These are phyloP conservation scores for Pichia cabralensis DNA, from an alignment of 805 yeast species.

Conservation along the genomic window DNA sequence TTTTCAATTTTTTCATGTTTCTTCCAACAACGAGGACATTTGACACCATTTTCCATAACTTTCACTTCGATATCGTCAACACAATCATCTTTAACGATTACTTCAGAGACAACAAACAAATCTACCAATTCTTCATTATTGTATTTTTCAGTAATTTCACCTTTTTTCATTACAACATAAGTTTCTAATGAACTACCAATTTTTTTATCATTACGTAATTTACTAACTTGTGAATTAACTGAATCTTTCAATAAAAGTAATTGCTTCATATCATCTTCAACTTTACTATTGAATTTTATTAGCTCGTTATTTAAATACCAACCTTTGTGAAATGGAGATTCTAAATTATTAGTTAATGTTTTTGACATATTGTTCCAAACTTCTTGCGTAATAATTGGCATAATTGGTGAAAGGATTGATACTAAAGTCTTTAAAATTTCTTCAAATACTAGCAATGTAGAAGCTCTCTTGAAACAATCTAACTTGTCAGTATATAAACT, in stretches of 20 bases:
- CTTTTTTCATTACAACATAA: conserved; percentile 29
- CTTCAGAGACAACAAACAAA: conserved; percentile 55
- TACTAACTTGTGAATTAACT: conserved; percentile 44
- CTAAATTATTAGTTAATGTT: conserved; percentile 15
- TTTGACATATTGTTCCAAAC: conserved; percentile 58
- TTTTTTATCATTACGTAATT: conserved; percentile 36
- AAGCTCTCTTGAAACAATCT: conserved; percentile 39
- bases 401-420: conserved; percentile 67
- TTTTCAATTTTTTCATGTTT: too few relatives aligned
- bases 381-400: conserved; percentile 82
- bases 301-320: too few relatives aligned
- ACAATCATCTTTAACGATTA: conserved; percentile 27
- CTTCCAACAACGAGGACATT: conserved; percentile 97
- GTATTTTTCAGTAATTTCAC: conserved; percentile 14
- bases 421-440: conserved; percentile 52
- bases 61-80: conserved; percentile 11
- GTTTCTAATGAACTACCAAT: conserved; percentile 54
- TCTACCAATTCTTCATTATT: conserved; percentile 41
- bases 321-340: conserved; percentile 40
- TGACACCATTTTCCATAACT: conserved; percentile 31
- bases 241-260: too few relatives aligned
- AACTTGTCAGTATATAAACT: conserved; percentile 61
- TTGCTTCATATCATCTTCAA: too few relatives aligned
- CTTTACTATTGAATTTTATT: too few relatives aligned
- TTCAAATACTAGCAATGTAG: conserved; percentile 55